Conservation (phyloP, 1,284 basidiomycete species). For the Singerocomus inundabilis region DNA sequence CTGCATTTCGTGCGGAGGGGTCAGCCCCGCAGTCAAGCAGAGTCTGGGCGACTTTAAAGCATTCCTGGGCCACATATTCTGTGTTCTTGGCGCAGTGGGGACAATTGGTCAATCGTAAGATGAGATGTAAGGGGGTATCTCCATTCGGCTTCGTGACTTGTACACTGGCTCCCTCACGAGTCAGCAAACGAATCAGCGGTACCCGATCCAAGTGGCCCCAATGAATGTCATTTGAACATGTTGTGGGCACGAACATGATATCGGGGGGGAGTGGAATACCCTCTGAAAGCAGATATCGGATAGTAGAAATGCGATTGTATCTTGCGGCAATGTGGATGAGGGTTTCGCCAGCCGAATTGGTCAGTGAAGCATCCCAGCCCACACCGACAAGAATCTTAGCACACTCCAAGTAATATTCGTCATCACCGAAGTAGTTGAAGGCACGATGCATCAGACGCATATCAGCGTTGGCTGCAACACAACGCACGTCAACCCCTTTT, state of each 20-base stretch:
- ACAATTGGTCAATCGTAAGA: neutral
- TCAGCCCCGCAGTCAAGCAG: slow-evolving; percentile 4
- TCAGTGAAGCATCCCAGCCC: no score
- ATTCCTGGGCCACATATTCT: no score
- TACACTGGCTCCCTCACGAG: neutral
- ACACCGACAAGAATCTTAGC: neutral
- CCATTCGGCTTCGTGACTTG: neutral
- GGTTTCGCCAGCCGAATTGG: neutral
- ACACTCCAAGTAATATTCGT: neutral
- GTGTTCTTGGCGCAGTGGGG: neutral
- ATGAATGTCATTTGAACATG: no score
- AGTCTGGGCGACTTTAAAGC: neutral
- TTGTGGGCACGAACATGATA: neutral
- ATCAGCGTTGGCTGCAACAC: no score
- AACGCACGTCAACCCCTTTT: no score
- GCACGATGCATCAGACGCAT: no score
- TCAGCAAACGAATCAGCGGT: neutral
- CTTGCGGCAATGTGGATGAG: neutral
- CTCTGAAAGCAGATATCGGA: slow-evolving; percentile 1
- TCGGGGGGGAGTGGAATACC: neutral
- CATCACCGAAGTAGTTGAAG: no score
- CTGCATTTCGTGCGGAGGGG: neutral
- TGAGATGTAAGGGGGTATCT: neutral
- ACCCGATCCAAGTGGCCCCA: no score
- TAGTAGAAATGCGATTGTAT: neutral